Conservation (phyloP, 116 monocot genomes). For the Papilionanthe hybrid region DNA sequence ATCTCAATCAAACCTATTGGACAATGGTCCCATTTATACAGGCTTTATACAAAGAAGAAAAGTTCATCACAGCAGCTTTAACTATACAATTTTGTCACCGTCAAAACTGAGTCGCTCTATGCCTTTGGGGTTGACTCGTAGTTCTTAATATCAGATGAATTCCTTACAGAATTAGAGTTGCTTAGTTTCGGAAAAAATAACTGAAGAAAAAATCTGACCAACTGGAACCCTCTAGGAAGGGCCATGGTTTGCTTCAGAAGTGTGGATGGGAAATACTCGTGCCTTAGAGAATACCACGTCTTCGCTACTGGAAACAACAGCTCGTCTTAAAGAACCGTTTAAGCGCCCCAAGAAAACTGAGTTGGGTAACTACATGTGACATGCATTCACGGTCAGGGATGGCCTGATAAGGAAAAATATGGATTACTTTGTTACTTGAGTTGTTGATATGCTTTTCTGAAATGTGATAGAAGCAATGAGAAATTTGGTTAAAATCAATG, state of each 20-base stretch:
- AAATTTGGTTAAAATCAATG: not conserved
- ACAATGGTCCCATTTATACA: not conserved
- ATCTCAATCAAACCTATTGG: not conserved
- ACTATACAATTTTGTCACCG: not conserved
- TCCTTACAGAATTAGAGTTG: conserved; percentile 34
- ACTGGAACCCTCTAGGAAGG: conserved; percentile 27
- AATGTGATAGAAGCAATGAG: not conserved
- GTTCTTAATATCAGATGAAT: conserved; percentile 28
- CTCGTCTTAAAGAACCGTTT: conserved; percentile 55
- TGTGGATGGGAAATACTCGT: conserved; percentile 19
- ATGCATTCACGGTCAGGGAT: conserved; percentile 22
- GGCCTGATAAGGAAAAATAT: conserved; percentile 5
- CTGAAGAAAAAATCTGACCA: not conserved
- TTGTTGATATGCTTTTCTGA: not conserved
- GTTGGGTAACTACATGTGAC: conserved; percentile 52
- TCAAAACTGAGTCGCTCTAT: conserved; percentile 52
- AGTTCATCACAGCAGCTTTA: too few species aligned
- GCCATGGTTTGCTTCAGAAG: conserved; percentile 37
- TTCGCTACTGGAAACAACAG: conserved; percentile 67
- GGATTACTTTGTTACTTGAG: not conserved
- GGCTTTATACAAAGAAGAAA: too few species aligned
- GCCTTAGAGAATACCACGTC: conserved; percentile 34
- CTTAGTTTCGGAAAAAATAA: conserved; percentile 15
- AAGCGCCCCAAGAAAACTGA: conserved; percentile 49
- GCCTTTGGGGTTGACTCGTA: conserved; percentile 52